Percentiles rank a stretch among this genome's conserved stretches.
These are phyloP conservation scores for Erodium maritimum DNA, from an alignment of 345 rosid genomes.

Conservation along the genomic window DNA sequence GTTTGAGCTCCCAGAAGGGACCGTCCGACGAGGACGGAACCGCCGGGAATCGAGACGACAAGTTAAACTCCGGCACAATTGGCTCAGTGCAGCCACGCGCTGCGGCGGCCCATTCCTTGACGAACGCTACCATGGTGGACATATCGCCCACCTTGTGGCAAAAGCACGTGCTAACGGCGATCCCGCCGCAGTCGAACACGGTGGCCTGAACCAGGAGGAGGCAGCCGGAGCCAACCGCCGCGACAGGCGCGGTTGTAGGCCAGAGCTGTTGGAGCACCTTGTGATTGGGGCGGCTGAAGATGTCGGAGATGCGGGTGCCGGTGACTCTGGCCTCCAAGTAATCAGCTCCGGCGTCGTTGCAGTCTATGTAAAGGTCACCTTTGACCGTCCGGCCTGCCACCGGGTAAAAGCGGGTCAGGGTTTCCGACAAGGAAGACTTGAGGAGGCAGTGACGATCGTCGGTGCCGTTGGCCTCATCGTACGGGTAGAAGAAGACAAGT, in stretches of 20 bases:
- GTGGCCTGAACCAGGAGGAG: slow-evolving; percentile 24
- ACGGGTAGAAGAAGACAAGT: slow-evolving; percentile 11
- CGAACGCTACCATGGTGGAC: slow-evolving; percentile 9
- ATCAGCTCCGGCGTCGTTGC: slow-evolving; percentile 10
- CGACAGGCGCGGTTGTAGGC: background rate
- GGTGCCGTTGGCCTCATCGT: background rate
- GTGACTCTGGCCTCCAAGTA: slow-evolving; percentile 8
- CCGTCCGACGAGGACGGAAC: background rate
- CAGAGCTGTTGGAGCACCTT: slow-evolving; percentile 1
- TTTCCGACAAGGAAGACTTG: slow-evolving; percentile 14
- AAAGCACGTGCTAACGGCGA: slow-evolving; percentile 11
- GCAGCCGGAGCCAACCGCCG: slow-evolving; percentile 16
- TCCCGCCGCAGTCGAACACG: slow-evolving; percentile 20
- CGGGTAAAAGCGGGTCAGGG: slow-evolving; percentile 14
- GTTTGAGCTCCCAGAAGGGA: background rate
- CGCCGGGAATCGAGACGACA: slow-evolving; percentile 7
- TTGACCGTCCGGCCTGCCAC: slow-evolving; percentile 16
- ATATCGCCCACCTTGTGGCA: slow-evolving; percentile 16
- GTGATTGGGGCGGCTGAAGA: background rate
- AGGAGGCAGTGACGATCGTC: background rate
- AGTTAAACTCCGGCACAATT: background rate
- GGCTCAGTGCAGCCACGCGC: background rate
- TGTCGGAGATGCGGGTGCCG: slow-evolving; percentile 2
- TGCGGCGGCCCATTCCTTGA: slow-evolving; percentile 10
- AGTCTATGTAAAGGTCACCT: slow-evolving; percentile 8